These are phyloP conservation scores for Quercus engelmannii DNA, from an alignment of 306 rosid species.

Conservation along the genomic window DNA sequence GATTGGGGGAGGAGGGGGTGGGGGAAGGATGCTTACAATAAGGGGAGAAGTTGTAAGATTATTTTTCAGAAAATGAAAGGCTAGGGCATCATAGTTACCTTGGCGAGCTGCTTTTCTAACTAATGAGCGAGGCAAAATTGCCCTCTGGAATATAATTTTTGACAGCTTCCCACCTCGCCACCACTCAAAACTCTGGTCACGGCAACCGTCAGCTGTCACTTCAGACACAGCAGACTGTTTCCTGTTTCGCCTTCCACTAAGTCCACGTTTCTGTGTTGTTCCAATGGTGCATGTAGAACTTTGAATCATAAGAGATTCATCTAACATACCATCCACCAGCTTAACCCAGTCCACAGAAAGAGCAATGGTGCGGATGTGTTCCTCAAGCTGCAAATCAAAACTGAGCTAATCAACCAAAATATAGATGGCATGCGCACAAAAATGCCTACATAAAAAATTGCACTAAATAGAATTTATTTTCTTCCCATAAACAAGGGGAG, in stretches of 20 bases:
- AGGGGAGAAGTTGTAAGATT: neutral
- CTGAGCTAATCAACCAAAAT: constrained; percentile 20
- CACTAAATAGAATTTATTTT: neutral
- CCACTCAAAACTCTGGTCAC: constrained; percentile 55
- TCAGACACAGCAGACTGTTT: constrained; percentile 65
- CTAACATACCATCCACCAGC: constrained; percentile 74
- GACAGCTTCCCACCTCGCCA: constrained; percentile 80
- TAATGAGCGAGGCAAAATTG: constrained; percentile 53
- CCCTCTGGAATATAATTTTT: constrained; percentile 71
- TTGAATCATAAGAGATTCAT: constrained; percentile 57
- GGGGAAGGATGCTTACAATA: neutral
- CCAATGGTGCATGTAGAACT: constrained; percentile 50
- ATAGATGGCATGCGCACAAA: neutral
- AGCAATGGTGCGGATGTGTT: constrained; percentile 61
- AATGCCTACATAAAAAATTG: constrained; percentile 1
- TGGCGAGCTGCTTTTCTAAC: constrained; percentile 79
- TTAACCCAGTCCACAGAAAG: constrained; percentile 79
- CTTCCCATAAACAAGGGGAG: neutral
- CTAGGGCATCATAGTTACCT: constrained; percentile 40
- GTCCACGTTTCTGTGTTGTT: constrained; percentile 67
- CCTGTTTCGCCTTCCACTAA: constrained; percentile 60
- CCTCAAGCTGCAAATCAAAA: constrained; percentile 75
- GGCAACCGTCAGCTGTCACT: constrained; percentile 37
- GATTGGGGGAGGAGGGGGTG: neutral
- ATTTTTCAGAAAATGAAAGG: constrained; percentile 3